Percentiles rank a stretch among this genome's conserved stretches.
phyloP scores from a whole-genome alignment of 345 rosid genomes.

The Erysimum cheiranthoides region DNA sequence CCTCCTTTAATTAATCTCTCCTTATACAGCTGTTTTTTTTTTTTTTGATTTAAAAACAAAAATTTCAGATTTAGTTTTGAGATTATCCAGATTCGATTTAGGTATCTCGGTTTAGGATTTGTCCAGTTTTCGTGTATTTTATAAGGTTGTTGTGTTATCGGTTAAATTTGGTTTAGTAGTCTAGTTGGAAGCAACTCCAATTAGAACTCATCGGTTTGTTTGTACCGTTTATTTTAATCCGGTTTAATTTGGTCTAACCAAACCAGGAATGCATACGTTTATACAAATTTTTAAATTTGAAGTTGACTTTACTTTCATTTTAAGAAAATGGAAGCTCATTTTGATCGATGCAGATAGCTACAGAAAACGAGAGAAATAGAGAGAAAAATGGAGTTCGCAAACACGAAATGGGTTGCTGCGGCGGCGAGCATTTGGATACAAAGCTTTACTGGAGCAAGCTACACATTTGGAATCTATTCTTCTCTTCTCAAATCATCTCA shows the following conservation, averaged over 20 bases:
- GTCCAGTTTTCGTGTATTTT: not conserved
- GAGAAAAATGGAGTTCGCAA: slow-evolving; percentile 40
- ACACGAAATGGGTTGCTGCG: slow-evolving; percentile 74
- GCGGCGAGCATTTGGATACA: slow-evolving; percentile 95
- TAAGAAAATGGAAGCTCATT: slow-evolving; percentile 18
- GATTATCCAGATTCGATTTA: not conserved
- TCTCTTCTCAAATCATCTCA: slow-evolving; percentile 80
- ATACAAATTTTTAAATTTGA: not conserved
- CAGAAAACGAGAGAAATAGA: not conserved
- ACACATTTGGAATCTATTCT: slow-evolving; percentile 89
- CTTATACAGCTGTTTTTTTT: slow-evolving; percentile 21
- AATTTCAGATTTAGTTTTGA: no score
- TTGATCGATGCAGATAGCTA: not conserved
- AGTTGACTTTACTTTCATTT: slow-evolving; percentile 38
- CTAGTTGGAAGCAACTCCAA: not conserved
- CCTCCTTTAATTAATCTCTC: not conserved
- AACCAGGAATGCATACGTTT: slow-evolving; percentile 9
- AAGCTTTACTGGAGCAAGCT: slow-evolving; percentile 70
- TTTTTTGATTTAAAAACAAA: no score
- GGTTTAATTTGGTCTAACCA: slow-evolving; percentile 5
- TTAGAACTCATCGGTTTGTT: slow-evolving; percentile 11
- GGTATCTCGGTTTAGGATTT: slow-evolving; percentile 1
- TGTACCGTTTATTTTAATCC: not conserved
- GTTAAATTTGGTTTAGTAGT: not conserved
- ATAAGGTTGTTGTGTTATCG: not conserved